Evolutionary conservation across 306 rosid species (phyloP).

Genomic region (Calophaca sinica): DNA sequence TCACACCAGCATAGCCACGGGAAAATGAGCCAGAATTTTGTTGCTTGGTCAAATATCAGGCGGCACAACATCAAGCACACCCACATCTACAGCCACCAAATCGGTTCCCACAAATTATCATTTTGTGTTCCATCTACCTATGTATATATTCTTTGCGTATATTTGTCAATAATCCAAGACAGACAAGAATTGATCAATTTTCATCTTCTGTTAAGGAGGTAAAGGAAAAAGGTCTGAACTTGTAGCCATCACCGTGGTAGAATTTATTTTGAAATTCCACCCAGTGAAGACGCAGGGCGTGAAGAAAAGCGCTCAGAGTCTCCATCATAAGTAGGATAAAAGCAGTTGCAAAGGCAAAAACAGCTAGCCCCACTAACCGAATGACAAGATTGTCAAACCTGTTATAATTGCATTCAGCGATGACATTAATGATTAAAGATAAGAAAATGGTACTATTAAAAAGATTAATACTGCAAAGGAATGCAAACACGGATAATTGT

Average conservation of each 20-base stretch:
- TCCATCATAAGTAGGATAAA: constrained; percentile 99
- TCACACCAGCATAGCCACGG: constrained; percentile 51
- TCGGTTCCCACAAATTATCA: constrained; percentile 44
- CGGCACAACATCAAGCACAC: constrained; percentile 43
- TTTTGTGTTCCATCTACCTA: constrained; percentile 31
- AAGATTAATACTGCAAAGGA: not conserved
- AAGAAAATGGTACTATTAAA: not conserved
- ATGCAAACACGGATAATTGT: constrained; percentile 3
- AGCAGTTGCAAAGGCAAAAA: constrained; percentile 96
- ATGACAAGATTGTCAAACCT: constrained; percentile 86
- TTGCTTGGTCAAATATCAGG: constrained; percentile 60
- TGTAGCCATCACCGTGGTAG: constrained; percentile 94
- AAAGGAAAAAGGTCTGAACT: constrained; percentile 94
- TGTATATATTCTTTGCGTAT: constrained; percentile 41
- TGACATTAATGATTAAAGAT: constrained; percentile 38
- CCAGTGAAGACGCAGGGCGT: constrained; percentile 99
- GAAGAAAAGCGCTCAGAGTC: constrained; percentile 97
- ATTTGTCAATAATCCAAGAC: constrained; percentile 38
- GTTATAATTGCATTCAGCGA: constrained; percentile 47
- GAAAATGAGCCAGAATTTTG: constrained; percentile 56
- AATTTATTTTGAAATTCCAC: constrained; percentile 96
- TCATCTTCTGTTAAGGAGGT: constrained; percentile 80
- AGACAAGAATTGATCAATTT: constrained; percentile 54
- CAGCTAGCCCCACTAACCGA: constrained; percentile 87
- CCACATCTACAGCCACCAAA: constrained; percentile 43